Percentiles rank a stretch among this genome's conserved stretches.
Evolutionary conservation across 2,329 filamentous ascomycete genomes (phyloP).

Genomic region (Colletotrichum chlorophyti): DNA sequence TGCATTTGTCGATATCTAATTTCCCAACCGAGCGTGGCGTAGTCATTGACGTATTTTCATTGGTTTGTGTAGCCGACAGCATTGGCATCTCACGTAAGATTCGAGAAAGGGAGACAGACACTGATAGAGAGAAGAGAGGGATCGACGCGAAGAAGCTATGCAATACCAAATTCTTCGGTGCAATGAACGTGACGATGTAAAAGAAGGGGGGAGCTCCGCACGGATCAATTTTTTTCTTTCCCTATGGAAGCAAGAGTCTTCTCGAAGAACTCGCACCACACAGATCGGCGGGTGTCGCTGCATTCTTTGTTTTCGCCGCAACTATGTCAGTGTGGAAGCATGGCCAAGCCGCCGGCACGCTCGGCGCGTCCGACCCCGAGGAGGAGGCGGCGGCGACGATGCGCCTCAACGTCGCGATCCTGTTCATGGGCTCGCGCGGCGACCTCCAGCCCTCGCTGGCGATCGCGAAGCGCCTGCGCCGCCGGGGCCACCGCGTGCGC

Average conservation of each 20-base stretch:
- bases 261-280: no score
- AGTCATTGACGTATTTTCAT: background rate
- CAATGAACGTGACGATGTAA: no score
- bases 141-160: background rate
- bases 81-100: slow-evolving; percentile 11
- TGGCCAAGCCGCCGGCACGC: background rate
- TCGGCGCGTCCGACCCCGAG: background rate
- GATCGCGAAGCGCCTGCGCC: slow-evolving; percentile 46
- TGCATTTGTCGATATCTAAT: no score
- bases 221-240: background rate
- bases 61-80: background rate
- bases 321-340: background rate
- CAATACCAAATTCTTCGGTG: no score
- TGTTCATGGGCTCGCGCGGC: slow-evolving; percentile 51
- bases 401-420: slow-evolving; percentile 51
- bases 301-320: no score
- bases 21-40: no score
- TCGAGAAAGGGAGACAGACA: background rate
- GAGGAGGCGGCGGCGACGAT: background rate
- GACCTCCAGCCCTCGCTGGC: slow-evolving; percentile 58
- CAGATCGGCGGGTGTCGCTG: no score
- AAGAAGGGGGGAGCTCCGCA: no score
- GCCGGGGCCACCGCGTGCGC: slow-evolving; percentile 49
- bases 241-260: no score
- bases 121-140: background rate